Percentiles rank a stretch among this genome's conserved stretches.
These are phyloP conservation scores for Neurospora sp. DNA, from an alignment of 495 filamentous ascomycete genomes.

Conservation along the genomic window DNA sequence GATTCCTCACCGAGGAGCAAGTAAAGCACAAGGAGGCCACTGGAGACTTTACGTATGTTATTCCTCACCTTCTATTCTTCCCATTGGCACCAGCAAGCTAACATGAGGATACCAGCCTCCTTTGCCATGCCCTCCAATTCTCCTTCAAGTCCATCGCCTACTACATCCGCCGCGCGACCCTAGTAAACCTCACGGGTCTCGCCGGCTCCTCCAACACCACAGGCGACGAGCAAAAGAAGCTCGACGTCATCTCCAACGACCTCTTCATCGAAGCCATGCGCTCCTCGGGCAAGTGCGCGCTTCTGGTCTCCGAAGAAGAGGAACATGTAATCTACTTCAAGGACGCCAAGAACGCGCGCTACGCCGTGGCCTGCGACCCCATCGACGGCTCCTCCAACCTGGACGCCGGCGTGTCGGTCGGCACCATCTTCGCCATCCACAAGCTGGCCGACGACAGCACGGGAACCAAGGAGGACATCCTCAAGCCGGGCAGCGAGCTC, in stretches of 20 bases:
- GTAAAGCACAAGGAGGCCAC: conserved; percentile 86
- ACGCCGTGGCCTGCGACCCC: conserved; percentile 93
- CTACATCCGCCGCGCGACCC: conserved; percentile 95
- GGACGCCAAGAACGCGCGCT: conserved; percentile 68
- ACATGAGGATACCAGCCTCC: conserved; percentile 44
- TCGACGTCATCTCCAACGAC: conserved; percentile 97
- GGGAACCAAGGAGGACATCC: conserved; percentile 69
- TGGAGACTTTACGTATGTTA: conserved; percentile 86
- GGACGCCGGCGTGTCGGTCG: conserved; percentile 94
- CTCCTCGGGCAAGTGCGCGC: conserved; percentile 75
- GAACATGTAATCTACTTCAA: conserved; percentile 83
- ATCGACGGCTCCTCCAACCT: conserved; percentile 97
- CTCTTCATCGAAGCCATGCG: conserved; percentile 92
- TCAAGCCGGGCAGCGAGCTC: conserved; percentile 80
- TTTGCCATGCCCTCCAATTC: conserved; percentile 97
- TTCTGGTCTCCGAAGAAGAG: conserved; percentile 94
- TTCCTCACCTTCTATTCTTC: background rate
- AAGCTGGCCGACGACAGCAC: conserved; percentile 63
- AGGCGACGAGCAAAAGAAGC: conserved; percentile 98
- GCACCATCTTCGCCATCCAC: conserved; percentile 95
- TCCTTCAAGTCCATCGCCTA: conserved; percentile 99
- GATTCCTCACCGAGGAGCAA: conserved; percentile 95
- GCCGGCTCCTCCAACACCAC: conserved; percentile 92
- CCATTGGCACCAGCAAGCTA: background rate
- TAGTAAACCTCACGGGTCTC: conserved; percentile 92